phyloP scores from a whole-genome alignment of 2,329 filamentous ascomycete genomes.

The Beauveria scarabaeidicola region DNA sequence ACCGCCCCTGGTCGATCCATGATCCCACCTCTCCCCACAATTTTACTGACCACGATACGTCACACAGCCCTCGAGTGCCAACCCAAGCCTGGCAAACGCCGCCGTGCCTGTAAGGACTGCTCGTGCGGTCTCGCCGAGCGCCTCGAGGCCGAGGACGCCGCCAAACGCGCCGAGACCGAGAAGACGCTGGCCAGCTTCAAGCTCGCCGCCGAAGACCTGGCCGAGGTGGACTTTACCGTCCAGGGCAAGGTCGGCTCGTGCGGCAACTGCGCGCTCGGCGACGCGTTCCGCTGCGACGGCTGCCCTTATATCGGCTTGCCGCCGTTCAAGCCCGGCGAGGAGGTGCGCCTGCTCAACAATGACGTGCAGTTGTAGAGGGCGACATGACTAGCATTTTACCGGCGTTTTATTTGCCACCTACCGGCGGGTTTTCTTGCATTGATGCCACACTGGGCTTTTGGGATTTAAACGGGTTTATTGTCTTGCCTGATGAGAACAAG shows the following conservation, averaged over 20 bases:
- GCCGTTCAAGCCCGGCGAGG: conserved; percentile 93
- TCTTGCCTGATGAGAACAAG: conserved; percentile 4
- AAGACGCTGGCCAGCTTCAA: conserved; percentile 61
- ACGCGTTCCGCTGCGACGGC: conserved; percentile 70
- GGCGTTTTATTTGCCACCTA: conserved; percentile 2
- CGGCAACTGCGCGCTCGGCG: conserved; percentile 86
- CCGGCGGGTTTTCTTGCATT: conserved; percentile 1
- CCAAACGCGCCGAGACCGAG: conserved; percentile 57
- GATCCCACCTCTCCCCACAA: neutral
- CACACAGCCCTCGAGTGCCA: conserved; percentile 68
- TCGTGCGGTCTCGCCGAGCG: conserved; percentile 85
- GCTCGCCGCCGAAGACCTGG: conserved; percentile 66
- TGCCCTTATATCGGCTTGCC: conserved; percentile 84
- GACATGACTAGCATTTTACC: neutral
- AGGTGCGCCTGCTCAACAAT: conserved; percentile 81
- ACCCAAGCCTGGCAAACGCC: conserved; percentile 78
- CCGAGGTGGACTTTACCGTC: conserved; percentile 93
- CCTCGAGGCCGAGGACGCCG: conserved; percentile 74
- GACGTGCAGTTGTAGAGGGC: conserved; percentile 62
- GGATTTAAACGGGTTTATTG: neutral
- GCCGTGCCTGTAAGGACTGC: conserved; percentile 95
- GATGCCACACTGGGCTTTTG: neutral
- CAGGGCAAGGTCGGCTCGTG: conserved; percentile 93
- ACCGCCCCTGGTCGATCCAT: neutral
- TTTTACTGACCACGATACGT: conserved; percentile 19